phyloP scores from a whole-genome alignment of 352 stramenopile genomes.

The Achlya hypogyna region DNA sequence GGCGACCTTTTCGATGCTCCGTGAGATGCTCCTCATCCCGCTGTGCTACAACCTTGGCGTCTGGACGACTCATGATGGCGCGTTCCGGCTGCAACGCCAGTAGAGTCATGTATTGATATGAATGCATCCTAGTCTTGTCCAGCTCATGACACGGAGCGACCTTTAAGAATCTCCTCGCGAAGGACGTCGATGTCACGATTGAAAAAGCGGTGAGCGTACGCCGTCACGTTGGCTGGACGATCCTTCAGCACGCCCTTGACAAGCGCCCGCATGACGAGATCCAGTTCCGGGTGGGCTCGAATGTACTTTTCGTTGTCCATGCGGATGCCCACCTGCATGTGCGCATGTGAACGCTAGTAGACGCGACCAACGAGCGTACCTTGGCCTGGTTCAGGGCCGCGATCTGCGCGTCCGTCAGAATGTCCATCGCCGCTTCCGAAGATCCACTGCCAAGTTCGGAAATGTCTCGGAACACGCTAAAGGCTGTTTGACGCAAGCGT shows the following conservation, averaged over 20 bases:
- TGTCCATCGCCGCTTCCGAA: slow-evolving; percentile 28
- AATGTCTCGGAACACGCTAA: no score
- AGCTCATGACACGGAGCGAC: no score
- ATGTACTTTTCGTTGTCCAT: slow-evolving; percentile 75
- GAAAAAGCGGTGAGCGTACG: slow-evolving; percentile 54
- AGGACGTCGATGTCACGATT: slow-evolving; percentile 28
- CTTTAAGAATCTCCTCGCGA: slow-evolving; percentile 13
- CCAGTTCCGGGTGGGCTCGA: slow-evolving; percentile 48
- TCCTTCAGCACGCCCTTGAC: slow-evolving; percentile 48
- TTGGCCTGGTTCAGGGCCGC: slow-evolving; percentile 60
- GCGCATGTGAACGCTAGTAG: not conserved
- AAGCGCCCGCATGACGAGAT: slow-evolving; percentile 47
- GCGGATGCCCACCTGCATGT: slow-evolving; percentile 50
- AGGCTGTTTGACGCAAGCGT: no score
- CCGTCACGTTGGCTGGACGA: slow-evolving; percentile 36
- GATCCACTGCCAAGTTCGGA: no score
- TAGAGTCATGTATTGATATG: not conserved
- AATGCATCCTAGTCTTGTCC: not conserved
- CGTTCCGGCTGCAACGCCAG: slow-evolving; percentile 38
- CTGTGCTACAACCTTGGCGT: slow-evolving; percentile 86
- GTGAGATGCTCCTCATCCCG: slow-evolving; percentile 86
- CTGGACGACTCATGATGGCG: slow-evolving; percentile 68
- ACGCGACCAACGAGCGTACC: slow-evolving; percentile 20
- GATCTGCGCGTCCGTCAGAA: slow-evolving; percentile 52
- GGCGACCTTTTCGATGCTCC: slow-evolving; percentile 86